Evolutionary conservation across 2,329 filamentous ascomycete genomes (phyloP).

Genomic region (Epichloe bromicola): DNA sequence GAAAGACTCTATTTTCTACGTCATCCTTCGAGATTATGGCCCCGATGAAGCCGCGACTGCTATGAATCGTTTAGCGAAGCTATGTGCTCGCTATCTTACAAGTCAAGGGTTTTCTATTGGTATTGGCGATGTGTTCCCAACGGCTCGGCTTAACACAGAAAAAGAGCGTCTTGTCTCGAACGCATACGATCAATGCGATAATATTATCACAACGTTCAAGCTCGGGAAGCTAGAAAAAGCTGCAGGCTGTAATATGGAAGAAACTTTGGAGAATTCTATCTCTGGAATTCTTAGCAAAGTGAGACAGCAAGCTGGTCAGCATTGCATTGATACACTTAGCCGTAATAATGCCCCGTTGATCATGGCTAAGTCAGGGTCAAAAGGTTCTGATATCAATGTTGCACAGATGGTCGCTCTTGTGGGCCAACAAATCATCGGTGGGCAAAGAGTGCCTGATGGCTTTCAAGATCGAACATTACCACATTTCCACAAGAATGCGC

Average conservation of each 20-base stretch:
- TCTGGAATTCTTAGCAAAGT: slow-evolving; percentile 88
- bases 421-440: slow-evolving; percentile 94
- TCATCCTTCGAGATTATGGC: slow-evolving; percentile 89
- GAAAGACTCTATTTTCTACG: slow-evolving; percentile 95
- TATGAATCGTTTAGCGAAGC: slow-evolving; percentile 87
- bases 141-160: slow-evolving; percentile 51
- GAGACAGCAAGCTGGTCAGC: slow-evolving; percentile 77
- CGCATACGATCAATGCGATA: slow-evolving; percentile 71
- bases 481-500: slow-evolving; percentile 87
- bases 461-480: slow-evolving; percentile 93
- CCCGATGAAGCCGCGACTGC: slow-evolving; percentile 75
- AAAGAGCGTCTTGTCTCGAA: slow-evolving; percentile 65
- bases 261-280: slow-evolving; percentile 81
- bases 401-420: slow-evolving; percentile 98
- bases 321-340: slow-evolving; percentile 82
- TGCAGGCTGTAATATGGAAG: slow-evolving; percentile 78
- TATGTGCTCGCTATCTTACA: slow-evolving; percentile 78
- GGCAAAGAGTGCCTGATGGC: slow-evolving; percentile 82
- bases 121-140: slow-evolving; percentile 86
- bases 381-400: slow-evolving; percentile 95
- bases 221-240: slow-evolving; percentile 71
- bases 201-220: slow-evolving; percentile 72
- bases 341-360: slow-evolving; percentile 84
- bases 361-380: slow-evolving; percentile 96
- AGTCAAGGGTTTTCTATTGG: slow-evolving; percentile 94